These are phyloP conservation scores for Spathaspora hagerdaliae DNA, from an alignment of 805 yeast species.

Conservation along the genomic window DNA sequence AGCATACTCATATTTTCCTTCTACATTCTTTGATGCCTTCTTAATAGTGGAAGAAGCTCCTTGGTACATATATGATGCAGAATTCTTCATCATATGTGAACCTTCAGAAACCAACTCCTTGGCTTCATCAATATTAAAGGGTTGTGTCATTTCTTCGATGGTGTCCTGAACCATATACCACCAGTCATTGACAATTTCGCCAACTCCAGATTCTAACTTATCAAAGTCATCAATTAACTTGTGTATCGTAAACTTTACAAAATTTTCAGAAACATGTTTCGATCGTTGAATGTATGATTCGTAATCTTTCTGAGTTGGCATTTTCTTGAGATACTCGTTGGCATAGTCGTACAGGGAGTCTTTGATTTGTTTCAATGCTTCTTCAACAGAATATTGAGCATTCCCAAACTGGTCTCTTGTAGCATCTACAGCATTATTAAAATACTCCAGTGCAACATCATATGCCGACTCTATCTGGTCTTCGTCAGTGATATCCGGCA, in stretches of 20 bases:
- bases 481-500: conserved; percentile 7
- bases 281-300: conserved; percentile 7
- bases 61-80: background rate
- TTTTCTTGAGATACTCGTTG: conserved; percentile 4
- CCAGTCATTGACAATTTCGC: conserved; percentile 3
- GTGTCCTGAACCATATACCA: background rate
- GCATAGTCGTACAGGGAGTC: conserved; percentile 17
- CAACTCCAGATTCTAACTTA: conserved; percentile 2
- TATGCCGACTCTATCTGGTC: conserved; percentile 13
- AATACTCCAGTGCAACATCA: conserved; percentile 16
- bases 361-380: conserved; percentile 14
- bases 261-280: conserved; percentile 11
- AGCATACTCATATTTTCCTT: background rate
- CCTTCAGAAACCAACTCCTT: background rate
- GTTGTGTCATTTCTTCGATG: background rate
- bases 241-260: conserved; percentile 7
- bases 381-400: conserved; percentile 10
- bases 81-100: background rate
- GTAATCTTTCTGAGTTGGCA: background rate
- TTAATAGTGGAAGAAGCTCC: background rate
- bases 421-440: conserved; percentile 14
- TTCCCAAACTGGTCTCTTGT: conserved; percentile 8
- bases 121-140: background rate
- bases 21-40: background rate
- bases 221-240: conserved; percentile 7